Evolutionary conservation across 2,329 filamentous ascomycete species (phyloP).

Genomic region (Clarireedia monteithiana): DNA sequence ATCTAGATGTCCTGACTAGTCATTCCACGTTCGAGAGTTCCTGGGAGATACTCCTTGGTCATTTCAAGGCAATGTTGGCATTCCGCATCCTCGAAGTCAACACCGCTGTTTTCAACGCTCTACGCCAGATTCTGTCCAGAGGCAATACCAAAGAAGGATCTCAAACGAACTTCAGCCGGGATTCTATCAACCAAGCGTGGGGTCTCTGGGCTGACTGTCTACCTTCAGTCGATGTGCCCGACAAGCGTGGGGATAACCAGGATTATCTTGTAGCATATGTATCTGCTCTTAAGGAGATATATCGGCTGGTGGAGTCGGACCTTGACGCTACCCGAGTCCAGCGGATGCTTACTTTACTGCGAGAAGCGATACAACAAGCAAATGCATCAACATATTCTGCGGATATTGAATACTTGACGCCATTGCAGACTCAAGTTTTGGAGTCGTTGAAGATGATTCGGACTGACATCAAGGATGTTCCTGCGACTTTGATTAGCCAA

Average conservation of each 20-base stretch:
- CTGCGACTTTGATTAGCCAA: conserved; percentile 59
- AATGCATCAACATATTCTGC: conserved; percentile 59
- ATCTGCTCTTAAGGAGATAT: conserved; percentile 66
- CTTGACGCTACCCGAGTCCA: conserved; percentile 55
- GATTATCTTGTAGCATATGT: conserved; percentile 82
- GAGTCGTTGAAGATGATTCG: conserved; percentile 60
- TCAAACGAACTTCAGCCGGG: conserved; percentile 23
- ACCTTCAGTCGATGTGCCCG: conserved; percentile 40
- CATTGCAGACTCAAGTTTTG: conserved; percentile 62
- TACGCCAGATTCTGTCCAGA: conserved; percentile 52
- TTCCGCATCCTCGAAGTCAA: conserved; percentile 62
- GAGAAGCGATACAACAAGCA: conserved; percentile 62
- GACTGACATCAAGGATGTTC: conserved; percentile 55
- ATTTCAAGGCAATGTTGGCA: conserved; percentile 57
- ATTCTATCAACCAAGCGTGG: conserved; percentile 57
- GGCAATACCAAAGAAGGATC: conserved; percentile 37
- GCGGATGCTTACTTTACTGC: conserved; percentile 64
- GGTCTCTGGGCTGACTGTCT: conserved; percentile 60
- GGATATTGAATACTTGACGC: conserved; percentile 66
- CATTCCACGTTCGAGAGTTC: conserved; percentile 61
- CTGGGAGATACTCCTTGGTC: conserved; percentile 66
- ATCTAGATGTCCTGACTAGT: conserved; percentile 63
- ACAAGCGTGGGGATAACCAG: conserved; percentile 58
- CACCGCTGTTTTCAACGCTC: conserved; percentile 61
- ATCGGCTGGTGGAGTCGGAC: conserved; percentile 60